phyloP scores from a whole-genome alignment of 2,329 filamentous ascomycete species.

The Pseudogymnoascus destructans region DNA sequence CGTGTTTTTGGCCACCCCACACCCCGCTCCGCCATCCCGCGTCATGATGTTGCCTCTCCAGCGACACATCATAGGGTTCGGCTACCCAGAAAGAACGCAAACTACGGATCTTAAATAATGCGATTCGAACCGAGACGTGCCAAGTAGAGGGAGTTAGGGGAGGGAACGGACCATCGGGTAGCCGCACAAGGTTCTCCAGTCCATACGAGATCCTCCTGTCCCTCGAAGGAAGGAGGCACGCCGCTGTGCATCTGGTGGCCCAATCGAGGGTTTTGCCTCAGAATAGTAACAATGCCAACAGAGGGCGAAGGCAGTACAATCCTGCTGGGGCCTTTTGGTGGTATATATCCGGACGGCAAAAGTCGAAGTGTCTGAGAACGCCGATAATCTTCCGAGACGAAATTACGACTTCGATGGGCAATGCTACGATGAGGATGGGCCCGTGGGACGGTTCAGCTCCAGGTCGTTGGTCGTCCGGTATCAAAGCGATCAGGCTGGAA shows the following conservation, averaged over 20 bases:
- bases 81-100: background rate
- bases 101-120: background rate
- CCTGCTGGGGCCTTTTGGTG: background rate
- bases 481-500: background rate
- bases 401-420: conserved; percentile 1
- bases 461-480: background rate
- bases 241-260: background rate
- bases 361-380: background rate
- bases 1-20: background rate
- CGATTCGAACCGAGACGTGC: background rate
- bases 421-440: background rate
- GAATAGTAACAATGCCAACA: background rate
- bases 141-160: background rate
- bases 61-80: background rate
- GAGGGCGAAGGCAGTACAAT: background rate
- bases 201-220: background rate
- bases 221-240: background rate
- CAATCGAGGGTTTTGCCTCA: background rate
- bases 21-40: background rate
- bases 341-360: background rate
- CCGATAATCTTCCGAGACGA: background rate
- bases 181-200: background rate
- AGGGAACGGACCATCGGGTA: background rate
- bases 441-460: background rate
- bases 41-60: background rate